phyloP scores from a whole-genome alignment of 2,329 filamentous ascomycete genomes.

The Aspergillus thermomutatus region DNA sequence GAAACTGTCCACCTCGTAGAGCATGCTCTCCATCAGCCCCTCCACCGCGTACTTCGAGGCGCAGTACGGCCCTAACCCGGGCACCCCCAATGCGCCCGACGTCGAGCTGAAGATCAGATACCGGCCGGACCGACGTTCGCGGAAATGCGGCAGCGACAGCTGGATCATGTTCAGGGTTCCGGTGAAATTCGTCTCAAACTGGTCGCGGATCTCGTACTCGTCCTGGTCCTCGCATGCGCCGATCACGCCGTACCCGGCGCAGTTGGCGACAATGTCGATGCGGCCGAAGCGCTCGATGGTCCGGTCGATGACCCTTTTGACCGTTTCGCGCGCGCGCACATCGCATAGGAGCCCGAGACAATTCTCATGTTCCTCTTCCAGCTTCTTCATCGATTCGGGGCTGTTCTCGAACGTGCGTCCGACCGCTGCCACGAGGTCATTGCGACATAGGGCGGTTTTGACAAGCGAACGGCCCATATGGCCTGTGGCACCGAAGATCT shows the following conservation, averaged over 20 bases:
- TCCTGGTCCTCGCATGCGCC: conserved; percentile 96
- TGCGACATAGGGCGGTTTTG: conserved; percentile 73
- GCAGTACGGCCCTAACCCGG: conserved; percentile 89
- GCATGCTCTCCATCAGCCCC: conserved; percentile 90
- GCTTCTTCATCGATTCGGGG: conserved; percentile 66
- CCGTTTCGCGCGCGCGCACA: conserved; percentile 76
- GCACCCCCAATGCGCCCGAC: conserved; percentile 86
- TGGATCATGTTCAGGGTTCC: conserved; percentile 93
- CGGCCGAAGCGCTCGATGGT: conserved; percentile 73
- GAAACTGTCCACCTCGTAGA: conserved; percentile 89
- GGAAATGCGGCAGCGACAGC: conserved; percentile 80
- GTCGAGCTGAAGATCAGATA: conserved; percentile 96
- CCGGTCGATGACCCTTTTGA: conserved; percentile 66
- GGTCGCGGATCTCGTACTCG: conserved; percentile 87
- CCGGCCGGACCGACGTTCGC: conserved; percentile 68
- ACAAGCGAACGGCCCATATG: conserved; percentile 92
- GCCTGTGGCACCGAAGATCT: conserved; percentile 95
- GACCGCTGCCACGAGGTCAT: conserved; percentile 81
- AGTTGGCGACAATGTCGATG: conserved; percentile 88
- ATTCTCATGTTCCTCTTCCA: conserved; percentile 56
- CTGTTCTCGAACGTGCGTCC: conserved; percentile 78
- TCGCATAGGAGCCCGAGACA: conserved; percentile 85
- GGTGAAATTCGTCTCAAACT: conserved; percentile 98
- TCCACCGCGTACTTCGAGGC: conserved; percentile 97
- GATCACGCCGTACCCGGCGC: conserved; percentile 92